Evolutionary conservation across 495 filamentous ascomycete species (phyloP), one percentile per base, ranked within the genome.

Genomic region (Letharia lupina): DNA sequence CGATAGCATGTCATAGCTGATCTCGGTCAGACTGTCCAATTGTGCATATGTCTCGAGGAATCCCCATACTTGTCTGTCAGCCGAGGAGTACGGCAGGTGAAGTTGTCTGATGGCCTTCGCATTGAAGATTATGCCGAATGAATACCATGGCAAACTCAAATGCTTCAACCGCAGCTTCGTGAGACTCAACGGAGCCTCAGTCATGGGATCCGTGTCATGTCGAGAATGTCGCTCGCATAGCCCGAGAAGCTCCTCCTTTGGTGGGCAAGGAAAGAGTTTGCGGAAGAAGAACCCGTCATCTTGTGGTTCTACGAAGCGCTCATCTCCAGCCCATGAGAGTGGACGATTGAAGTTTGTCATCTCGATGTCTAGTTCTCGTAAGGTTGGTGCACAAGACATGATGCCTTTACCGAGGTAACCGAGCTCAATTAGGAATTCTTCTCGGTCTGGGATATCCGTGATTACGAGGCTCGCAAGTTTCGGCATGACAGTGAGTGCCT

Each of bases 281-380:
- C 47, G 11, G 42, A 65, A 52, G 37, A 65, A 65, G 23, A 41
- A 65, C 12, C 40, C 64, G 5, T 48, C 15, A 4, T 31, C n/a
- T 9, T 33, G 18, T 13, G 4, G 42, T 61, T 50, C 60, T 35
- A 37, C 7, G 28, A 60, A 65, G 3, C 11, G 18, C 4, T 65
- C 64, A 5, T 65, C 57, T 23, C 28, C 41, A 16, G 40, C 16
- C 64, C 64, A 65, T 28, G 13, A 1, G 1, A 5, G 12, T n/a
- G 44, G 64, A 31, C 33, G 41, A 45, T 65, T 60, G 8, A n/a
- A 65, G 47, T 60, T 60, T 16, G 64, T 61, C 64, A 65, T 65
- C 37, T 60, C 54, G 47, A 65, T 15, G 28, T 65, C 45, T 13
- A 65, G 33, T 31, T 60, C 56, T 15, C 33, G 41, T n/a, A 65